Evolutionary conservation across 148 eudicot species (phyloP).

Genomic region (Diospyros kaki): DNA sequence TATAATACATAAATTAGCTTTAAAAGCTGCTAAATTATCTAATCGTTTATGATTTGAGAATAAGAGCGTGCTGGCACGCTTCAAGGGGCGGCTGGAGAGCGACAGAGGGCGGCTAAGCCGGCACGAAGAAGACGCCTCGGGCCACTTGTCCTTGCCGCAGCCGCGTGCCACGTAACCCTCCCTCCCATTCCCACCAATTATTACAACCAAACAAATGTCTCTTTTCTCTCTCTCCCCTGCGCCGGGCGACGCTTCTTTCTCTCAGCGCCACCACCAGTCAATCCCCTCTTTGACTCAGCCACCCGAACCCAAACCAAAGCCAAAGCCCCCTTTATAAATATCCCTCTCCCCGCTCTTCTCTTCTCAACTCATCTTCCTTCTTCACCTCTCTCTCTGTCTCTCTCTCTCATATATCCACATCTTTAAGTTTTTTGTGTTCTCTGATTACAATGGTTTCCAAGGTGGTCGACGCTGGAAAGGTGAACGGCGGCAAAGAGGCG

Average conservation of each 20-base stretch:
- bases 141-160: neutral
- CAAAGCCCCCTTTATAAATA: neutral
- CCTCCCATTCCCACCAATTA: neutral
- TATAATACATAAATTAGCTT: no score
- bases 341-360: neutral
- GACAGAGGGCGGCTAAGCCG: neutral
- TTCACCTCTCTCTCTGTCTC: neutral
- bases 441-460: neutral
- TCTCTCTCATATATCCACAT: neutral
- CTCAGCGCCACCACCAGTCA: neutral
- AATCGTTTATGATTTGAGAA: neutral
- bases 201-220: neutral
- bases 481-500: conserved; percentile 9
- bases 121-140: neutral
- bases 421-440: neutral
- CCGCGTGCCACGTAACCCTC: conserved; percentile 14
- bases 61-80: neutral
- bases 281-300: conserved; percentile 13
- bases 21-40: no score
- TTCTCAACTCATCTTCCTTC: neutral
- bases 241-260: no score
- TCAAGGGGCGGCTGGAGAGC: neutral
- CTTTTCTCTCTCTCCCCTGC: no score
- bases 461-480: neutral
- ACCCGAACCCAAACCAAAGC: neutral